Conservation (phyloP, 1,139 yeast species). For the Zygoascus meyerae region DNA sequence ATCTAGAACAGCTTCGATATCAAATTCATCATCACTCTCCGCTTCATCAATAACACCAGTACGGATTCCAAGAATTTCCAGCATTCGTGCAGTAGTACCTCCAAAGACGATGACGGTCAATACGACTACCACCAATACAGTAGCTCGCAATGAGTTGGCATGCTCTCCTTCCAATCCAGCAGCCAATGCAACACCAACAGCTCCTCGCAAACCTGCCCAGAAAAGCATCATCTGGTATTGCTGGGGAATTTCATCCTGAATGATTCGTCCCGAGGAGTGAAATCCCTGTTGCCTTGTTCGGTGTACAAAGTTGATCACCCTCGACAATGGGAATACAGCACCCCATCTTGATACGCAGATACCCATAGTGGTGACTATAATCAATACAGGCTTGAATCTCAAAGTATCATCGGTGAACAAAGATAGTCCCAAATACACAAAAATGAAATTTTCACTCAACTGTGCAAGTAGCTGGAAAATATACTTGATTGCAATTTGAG, state of each 20-base stretch:
- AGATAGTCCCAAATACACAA: slow-evolving; percentile 89
- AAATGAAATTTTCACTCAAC: slow-evolving; percentile 91
- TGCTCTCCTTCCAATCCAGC: slow-evolving; percentile 96
- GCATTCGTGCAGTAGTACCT: slow-evolving; percentile 97
- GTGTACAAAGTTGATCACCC: slow-evolving; percentile 73
- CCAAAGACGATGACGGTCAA: slow-evolving; percentile 94
- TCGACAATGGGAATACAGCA: slow-evolving; percentile 91
- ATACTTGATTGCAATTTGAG: slow-evolving; percentile 94
- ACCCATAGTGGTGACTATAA: slow-evolving; percentile 81
- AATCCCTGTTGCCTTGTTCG: slow-evolving; percentile 41
- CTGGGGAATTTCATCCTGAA: slow-evolving; percentile 89
- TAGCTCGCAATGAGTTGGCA: slow-evolving; percentile 82
- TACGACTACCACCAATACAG: slow-evolving; percentile 93
- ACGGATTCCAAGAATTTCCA: slow-evolving; percentile 86
- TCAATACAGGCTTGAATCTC: slow-evolving; percentile 87
- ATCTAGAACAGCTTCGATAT: slow-evolving; percentile 64
- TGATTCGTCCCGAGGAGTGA: slow-evolving; percentile 40
- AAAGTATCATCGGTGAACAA: slow-evolving; percentile 93
- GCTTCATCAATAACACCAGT: slow-evolving; percentile 83
- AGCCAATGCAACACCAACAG: slow-evolving; percentile 98
- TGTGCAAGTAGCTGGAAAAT: slow-evolving; percentile 92
- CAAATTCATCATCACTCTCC: slow-evolving; percentile 91
- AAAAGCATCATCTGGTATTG: slow-evolving; percentile 98
- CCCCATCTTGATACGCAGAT: slow-evolving; percentile 97
- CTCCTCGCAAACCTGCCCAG: slow-evolving; percentile 99